phyloP scores from a whole-genome alignment of 108 stramenopile genomes.

The Bacterosira constricta region DNA sequence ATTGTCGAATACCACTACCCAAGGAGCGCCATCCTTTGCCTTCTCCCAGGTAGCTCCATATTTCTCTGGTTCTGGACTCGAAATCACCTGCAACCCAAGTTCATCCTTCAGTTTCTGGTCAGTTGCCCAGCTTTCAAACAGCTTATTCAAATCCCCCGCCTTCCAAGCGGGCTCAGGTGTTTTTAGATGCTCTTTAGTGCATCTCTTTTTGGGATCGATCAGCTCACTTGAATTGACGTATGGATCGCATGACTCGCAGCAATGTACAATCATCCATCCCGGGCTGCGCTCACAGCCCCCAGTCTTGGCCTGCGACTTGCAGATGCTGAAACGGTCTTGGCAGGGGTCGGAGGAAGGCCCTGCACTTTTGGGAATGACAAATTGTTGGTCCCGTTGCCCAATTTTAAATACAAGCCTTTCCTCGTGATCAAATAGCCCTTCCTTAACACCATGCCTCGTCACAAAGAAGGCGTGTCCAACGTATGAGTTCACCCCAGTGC shows the following conservation, averaged over 20 bases:
- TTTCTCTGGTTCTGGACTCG: slow-evolving; percentile 31
- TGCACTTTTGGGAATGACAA: slow-evolving; percentile 51
- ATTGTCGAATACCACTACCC: slow-evolving; percentile 63
- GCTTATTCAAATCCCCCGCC: slow-evolving; percentile 62
- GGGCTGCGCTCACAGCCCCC: slow-evolving; percentile 50
- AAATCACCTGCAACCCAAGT: slow-evolving; percentile 33
- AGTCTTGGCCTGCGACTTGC: slow-evolving; percentile 33
- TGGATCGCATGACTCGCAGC: slow-evolving; percentile 61
- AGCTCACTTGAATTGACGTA: slow-evolving; percentile 52
- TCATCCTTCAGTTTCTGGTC: slow-evolving; percentile 41
- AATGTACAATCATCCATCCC: slow-evolving; percentile 74
- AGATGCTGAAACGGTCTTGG: slow-evolving; percentile 56
- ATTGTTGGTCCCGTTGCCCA: slow-evolving; percentile 25
- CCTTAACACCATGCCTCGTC: slow-evolving; percentile 67
- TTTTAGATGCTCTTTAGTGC: slow-evolving; percentile 52
- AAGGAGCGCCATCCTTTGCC: slow-evolving; percentile 42
- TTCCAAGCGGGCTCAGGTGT: slow-evolving; percentile 64
- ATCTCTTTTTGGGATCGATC: slow-evolving; percentile 57
- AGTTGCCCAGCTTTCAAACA: slow-evolving; percentile 57
- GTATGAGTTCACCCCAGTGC: slow-evolving; percentile 31
- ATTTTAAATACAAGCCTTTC: slow-evolving; percentile 31
- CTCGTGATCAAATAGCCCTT: slow-evolving; percentile 52
- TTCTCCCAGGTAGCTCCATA: slow-evolving; percentile 43
- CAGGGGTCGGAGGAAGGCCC: slow-evolving; percentile 52
- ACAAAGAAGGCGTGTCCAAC: slow-evolving; percentile 60